Evolutionary conservation across 2,329 filamentous ascomycete species (phyloP), one percentile per base, ranked within the genome.

Genomic region (Fusarium nygamai): DNA sequence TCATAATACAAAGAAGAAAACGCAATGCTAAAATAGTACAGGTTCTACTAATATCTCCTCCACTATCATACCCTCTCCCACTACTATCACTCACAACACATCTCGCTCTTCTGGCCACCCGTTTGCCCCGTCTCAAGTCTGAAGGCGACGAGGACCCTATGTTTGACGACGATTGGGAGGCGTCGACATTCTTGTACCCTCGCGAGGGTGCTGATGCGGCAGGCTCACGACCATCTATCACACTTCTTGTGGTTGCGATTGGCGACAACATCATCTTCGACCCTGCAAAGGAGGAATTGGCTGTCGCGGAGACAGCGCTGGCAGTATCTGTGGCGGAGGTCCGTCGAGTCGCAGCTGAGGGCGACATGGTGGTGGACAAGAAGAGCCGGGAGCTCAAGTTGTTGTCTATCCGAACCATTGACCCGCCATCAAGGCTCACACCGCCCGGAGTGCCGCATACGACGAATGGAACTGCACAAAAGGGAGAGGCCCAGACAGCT

Each of bases 141-240:
- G 93, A 97, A 82, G 90, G 90, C 66, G 96, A 98, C 84, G 96
- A 99, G 85, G 96, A 99, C 78, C 96, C 96, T 19, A 92, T 98
- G 81, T 99, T 99, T 84, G 93, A 98, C 85, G 96, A 99, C 84
- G 96, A 99, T 85, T 99, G 96, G 96, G 94, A 93, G 73, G 93
- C 93, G 22, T 92, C 95, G 2, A 88, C 90, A 24, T 92, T 91
- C 65, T 86, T 99, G 36, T 99, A 97, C 84, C 89, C 91, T 3
- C 88, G 87, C 67, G 80, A 83, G 20, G 78, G 76, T 39, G 78
- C 76, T 8, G 71, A 78, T 29, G 76, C 80, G 24, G 76, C 74
- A 5, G 78, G 78, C 1, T 81, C 85, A 17, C 89, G 92, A 56
- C 96, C 96, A 9, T 95, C 96, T 1, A 90, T 99, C 64, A 98